phyloP scores from a whole-genome alignment of 805 yeast species.

The Candida berthetii region DNA sequence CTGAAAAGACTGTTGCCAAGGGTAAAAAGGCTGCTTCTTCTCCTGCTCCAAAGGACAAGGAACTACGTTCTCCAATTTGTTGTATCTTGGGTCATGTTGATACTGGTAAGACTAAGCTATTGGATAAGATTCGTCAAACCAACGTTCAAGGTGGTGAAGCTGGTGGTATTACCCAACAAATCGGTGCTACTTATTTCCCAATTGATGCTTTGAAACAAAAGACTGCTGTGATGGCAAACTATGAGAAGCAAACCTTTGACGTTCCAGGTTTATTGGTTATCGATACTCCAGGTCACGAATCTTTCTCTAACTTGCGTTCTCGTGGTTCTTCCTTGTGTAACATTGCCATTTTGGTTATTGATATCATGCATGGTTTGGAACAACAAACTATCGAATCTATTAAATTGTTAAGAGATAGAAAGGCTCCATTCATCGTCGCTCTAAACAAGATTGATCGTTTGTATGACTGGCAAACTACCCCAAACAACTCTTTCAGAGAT shows the following conservation, averaged over 20 bases:
- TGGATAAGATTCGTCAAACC: conserved; percentile 97
- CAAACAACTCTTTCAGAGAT: conserved; percentile 95
- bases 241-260: conserved; percentile 80
- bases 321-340: conserved; percentile 99
- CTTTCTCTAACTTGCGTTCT: conserved; percentile 93
- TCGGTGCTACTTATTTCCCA: conserved; percentile 99
- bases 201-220: conserved; percentile 88
- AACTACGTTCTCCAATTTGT: conserved; percentile 97
- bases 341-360: conserved; percentile 97
- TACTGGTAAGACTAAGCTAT: conserved; percentile 96
- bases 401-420: conserved; percentile 86
- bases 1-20: neutral
- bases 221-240: conserved; percentile 85
- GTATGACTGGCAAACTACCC: conserved; percentile 87
- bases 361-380: conserved; percentile 98
- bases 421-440: conserved; percentile 97
- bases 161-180: conserved; percentile 99
- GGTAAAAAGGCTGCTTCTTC: neutral
- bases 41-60: conserved; percentile 25
- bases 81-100: conserved; percentile 99
- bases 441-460: conserved; percentile 96
- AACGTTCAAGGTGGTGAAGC: conserved; percentile 99
- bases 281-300: conserved; percentile 99
- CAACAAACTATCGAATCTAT: conserved; percentile 96
- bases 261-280: conserved; percentile 96